These are phyloP conservation scores for Peterozyma toletana DNA, from an alignment of 805 yeast genomes.

Conservation along the genomic window DNA sequence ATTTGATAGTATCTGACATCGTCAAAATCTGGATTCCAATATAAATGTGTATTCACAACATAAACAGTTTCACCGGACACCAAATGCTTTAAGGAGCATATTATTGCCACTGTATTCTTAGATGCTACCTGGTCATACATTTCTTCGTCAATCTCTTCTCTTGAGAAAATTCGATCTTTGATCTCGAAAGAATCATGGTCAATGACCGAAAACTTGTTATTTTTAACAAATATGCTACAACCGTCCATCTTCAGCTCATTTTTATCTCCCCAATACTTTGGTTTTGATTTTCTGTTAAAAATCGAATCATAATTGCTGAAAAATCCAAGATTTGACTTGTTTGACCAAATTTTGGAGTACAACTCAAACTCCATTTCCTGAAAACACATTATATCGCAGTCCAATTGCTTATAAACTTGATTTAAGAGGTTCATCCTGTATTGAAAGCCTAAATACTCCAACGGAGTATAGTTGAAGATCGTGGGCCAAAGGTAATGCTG, in stretches of 20 bases:
- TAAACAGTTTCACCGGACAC: slow-evolving; percentile 31
- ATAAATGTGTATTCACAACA: slow-evolving; percentile 53
- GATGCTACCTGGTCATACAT: slow-evolving; percentile 27
- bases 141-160: slow-evolving; percentile 22
- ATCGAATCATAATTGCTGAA: slow-evolving; percentile 34
- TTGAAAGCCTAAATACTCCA: slow-evolving; percentile 18
- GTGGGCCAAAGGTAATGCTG: slow-evolving; percentile 53
- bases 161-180: slow-evolving; percentile 16
- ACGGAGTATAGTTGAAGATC: slow-evolving; percentile 44
- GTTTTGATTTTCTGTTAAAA: slow-evolving; percentile 42
- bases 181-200: slow-evolving; percentile 21
- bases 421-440: slow-evolving; percentile 43
- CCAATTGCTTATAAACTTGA: slow-evolving; percentile 25
- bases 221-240: slow-evolving; percentile 46
- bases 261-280: slow-evolving; percentile 42
- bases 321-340: slow-evolving; percentile 13
- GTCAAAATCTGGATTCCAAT: slow-evolving; percentile 46
- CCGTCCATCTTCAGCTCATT: slow-evolving; percentile 48
- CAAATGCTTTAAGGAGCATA: slow-evolving; percentile 41
- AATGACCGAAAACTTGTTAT: slow-evolving; percentile 35
- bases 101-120: slow-evolving; percentile 51
- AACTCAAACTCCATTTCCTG: slow-evolving; percentile 42
- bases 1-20: slow-evolving; percentile 51
- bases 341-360: slow-evolving; percentile 32
- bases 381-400: slow-evolving; percentile 53